Conservation (phyloP, 1,284 basidiomycete species). For the Mycena citricolor region DNA sequence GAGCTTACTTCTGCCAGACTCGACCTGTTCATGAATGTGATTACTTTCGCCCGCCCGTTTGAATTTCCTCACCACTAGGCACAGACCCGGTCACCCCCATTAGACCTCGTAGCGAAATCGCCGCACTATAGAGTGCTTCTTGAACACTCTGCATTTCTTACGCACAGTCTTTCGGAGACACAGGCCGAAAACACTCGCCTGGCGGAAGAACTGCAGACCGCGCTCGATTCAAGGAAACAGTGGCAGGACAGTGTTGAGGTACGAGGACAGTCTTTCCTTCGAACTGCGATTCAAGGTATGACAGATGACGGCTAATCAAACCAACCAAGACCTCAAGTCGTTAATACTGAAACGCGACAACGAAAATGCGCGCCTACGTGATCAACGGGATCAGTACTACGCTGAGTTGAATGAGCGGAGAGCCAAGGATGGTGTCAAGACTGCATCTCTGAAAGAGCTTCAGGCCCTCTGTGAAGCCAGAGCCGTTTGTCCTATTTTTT, state of each 20-base stretch:
- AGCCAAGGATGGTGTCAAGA: conserved; percentile 63
- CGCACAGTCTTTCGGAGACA: conserved; percentile 39
- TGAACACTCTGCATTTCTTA: conserved; percentile 44
- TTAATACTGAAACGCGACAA: conserved; percentile 66
- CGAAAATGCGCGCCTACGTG: conserved; percentile 77
- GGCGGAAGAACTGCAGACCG: conserved; percentile 40
- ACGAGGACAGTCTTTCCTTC: conserved; percentile 33
- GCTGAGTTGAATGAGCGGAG: conserved; percentile 76
- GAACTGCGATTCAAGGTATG: conserved; percentile 9
- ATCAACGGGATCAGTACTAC: conserved; percentile 74
- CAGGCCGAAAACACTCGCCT: conserved; percentile 37
- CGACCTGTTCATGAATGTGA: conserved; percentile 47
- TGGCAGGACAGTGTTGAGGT: conserved; percentile 46
- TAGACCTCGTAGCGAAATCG: conserved; percentile 46
- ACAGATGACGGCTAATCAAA: conserved; percentile 48
- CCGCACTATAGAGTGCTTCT: conserved; percentile 50
- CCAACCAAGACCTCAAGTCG: conserved; percentile 54
- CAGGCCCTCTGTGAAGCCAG: conserved; percentile 72
- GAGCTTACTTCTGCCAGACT: conserved; percentile 41
- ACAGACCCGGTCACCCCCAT: conserved; percentile 46
- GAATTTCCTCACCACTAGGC: conserved; percentile 7
- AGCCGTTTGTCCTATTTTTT: conserved; percentile 43
- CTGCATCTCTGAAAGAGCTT: conserved; percentile 68
- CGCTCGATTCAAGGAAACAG: conserved; percentile 41
- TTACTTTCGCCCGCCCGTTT: conserved; percentile 12